Base-by-base conservation (phyloP, 2,329 filamentous ascomycete species). In the Hymenoscyphus fructigenus region DNA sequence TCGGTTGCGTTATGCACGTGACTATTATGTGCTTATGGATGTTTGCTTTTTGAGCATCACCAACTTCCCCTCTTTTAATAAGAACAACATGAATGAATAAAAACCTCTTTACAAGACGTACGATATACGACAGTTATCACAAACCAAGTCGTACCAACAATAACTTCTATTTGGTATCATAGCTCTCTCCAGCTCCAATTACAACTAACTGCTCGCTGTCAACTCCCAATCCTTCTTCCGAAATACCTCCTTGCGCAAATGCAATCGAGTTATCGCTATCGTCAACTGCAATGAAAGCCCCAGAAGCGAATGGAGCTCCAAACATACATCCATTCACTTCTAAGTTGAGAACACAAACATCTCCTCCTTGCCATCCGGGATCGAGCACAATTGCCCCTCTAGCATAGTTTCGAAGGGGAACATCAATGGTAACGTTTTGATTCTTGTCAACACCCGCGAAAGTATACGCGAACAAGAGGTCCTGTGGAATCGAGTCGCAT, bases 161-260 rank as follows among this genome's bases (percentile, higher is more conserved):
- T n/a, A n/a, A 26, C 15, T 34, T 34, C 3, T 34, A 57, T 57
- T 1, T 20, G n/a, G 55, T n/a, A 10, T 57, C 55, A 10, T 57
- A 57, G 28, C 55, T 57, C 28, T 57, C 28, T 20, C 55, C 55
- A 34, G 55, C 15, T 15, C 55, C 28, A 34, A 57, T 57, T 9
- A 57, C 55, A 47, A 61, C 55, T 44, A 69, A 56, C 12, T 61
- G 20, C 29, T 38, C 32, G 9, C 12, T 34, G 34, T 66, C 50
- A 9, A 67, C 56, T 0, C 57, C 66, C n/a, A 29, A 36, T 4
- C 74, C 74, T 7, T 61, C 61, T 62, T 70, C 67, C 0, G 71
- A 72, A 14, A 78, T 69, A 5, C 72, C 76, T 10, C 76, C 76
- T 66, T 77, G 73, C 3, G 76, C 77, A 36, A 78, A 65, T 0